Evolutionary conservation across 169 alveolate genomes (phyloP), one percentile per base, ranked within the genome.

Genomic region (Plasmodium cynomolgi): DNA sequence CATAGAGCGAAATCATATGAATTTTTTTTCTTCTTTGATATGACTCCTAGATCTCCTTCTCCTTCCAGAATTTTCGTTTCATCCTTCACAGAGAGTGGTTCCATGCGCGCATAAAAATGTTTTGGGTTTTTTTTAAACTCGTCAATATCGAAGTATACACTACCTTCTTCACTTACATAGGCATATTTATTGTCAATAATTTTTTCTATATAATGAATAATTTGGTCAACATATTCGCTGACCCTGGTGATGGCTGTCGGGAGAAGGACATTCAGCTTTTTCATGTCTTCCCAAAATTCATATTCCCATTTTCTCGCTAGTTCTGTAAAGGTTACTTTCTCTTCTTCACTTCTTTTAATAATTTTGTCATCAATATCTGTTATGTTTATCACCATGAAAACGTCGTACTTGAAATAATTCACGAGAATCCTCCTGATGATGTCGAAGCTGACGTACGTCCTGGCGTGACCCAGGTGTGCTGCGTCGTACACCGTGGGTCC

Each of bases 391-490:
- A 98, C 98, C 95, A 98, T 93, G 93, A 95, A 91, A 7, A 99
- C 99, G 92, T 99, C 99, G 95, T 99, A 99, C 82, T 99, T 98
- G 93, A 99, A 98, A 95, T 98, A 99, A 85, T 98, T 99, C 62
- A 96, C 96, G 97, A 99, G 81, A 5, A 99, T 97, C 92, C 99
- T 98, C 91, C 99, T 96, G 33, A 99, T 97, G 41, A 98, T 98
- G 96, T 99, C 99, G 84, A 98, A 98, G 58, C 99, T 97, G 34
- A 99, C 96, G 93, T 99, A 99, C 17, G 99, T 98, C 84, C 99
- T 97, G 13, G 99, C 99, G 95, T 99, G 99, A 0, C 99, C 99
- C 95, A 99, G 95, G 97, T 99, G 99, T 1, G 99, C 99, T 50
- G 98, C 96, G 93, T 98, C 99, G 97, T 99, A 99, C 2, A 99